Percentiles rank a stretch among this genome's conserved stretches.
Evolutionary conservation across 495 filamentous ascomycete genomes (phyloP).

Genomic region (Lophium mytilinum): DNA sequence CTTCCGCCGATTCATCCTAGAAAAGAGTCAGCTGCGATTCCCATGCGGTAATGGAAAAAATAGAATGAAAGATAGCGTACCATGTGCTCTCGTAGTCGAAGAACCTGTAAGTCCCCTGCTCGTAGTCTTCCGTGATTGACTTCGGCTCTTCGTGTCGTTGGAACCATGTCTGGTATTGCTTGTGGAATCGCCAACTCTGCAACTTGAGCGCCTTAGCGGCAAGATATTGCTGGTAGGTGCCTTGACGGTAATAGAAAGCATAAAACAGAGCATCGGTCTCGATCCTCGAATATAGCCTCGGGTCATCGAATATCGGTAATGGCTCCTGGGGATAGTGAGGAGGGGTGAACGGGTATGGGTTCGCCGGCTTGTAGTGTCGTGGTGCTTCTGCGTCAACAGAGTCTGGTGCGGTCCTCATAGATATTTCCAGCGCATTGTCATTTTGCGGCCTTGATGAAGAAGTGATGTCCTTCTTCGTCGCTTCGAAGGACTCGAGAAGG

Average conservation of each 20-base stretch:
- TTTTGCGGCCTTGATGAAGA: slow-evolving; percentile 22
- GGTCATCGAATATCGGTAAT: slow-evolving; percentile 81
- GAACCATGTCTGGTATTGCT: slow-evolving; percentile 99
- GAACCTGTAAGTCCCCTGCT: slow-evolving; percentile 97
- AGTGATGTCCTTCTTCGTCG: slow-evolving; percentile 50
- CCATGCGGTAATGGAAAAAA: background rate
- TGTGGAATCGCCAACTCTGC: slow-evolving; percentile 98
- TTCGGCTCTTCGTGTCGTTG: slow-evolving; percentile 98
- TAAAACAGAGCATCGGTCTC: slow-evolving; percentile 98
- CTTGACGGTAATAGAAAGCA: slow-evolving; percentile 97
- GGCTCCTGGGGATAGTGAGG: slow-evolving; percentile 88
- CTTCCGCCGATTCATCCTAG: slow-evolving; percentile 98
- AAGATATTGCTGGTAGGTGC: slow-evolving; percentile 92
- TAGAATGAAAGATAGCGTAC: slow-evolving; percentile 45
- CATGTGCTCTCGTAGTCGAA: slow-evolving; percentile 99
- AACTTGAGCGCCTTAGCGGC: slow-evolving; percentile 90
- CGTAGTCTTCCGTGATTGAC: slow-evolving; percentile 94
- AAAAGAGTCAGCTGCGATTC: slow-evolving; percentile 9
- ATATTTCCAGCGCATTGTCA: slow-evolving; percentile 61
- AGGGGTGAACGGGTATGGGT: slow-evolving; percentile 62
- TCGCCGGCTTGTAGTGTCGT: slow-evolving; percentile 72
- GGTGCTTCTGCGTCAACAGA: slow-evolving; percentile 72
- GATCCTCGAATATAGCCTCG: slow-evolving; percentile 74
- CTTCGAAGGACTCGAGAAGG: slow-evolving; percentile 81
- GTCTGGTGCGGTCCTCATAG: slow-evolving; percentile 63